Percentiles rank a stretch among this genome's conserved stretches.
Conservation (phyloP, 495 filamentous ascomycete genomes). For the Penicillium canariense region DNA sequence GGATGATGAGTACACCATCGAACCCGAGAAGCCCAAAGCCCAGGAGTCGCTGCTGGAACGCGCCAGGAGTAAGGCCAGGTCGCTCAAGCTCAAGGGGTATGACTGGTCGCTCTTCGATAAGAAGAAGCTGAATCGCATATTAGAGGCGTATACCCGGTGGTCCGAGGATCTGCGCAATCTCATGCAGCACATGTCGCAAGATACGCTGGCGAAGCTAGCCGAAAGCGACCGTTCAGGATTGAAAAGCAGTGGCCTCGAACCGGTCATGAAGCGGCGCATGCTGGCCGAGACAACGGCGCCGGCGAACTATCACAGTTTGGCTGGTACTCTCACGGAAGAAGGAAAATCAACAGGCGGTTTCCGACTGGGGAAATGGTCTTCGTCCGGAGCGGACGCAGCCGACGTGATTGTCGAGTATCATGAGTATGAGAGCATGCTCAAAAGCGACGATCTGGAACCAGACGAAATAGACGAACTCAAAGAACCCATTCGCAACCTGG, state of each 20-base stretch:
- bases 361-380: slow-evolving; percentile 15
- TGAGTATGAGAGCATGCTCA: slow-evolving; percentile 18
- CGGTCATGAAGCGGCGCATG: slow-evolving; percentile 16
- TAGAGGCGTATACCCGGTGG: slow-evolving; percentile 21
- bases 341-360: slow-evolving; percentile 8
- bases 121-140: slow-evolving; percentile 17
- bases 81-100: slow-evolving; percentile 19
- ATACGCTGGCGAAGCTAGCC: slow-evolving; percentile 7
- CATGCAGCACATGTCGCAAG: slow-evolving; percentile 24
- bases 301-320: slow-evolving; percentile 15
- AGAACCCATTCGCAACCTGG: slow-evolving; percentile 15
- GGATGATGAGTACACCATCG: slow-evolving; percentile 9
- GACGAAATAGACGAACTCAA: slow-evolving; percentile 18
- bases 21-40: slow-evolving; percentile 5
- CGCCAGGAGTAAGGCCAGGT: slow-evolving; percentile 17
- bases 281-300: slow-evolving; percentile 16
- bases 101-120: slow-evolving; percentile 29
- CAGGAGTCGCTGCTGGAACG: slow-evolving; percentile 16
- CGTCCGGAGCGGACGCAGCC: background rate
- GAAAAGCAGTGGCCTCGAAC: slow-evolving; percentile 19
- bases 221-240: slow-evolving; percentile 7
- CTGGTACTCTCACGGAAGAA: slow-evolving; percentile 17
- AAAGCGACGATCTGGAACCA: slow-evolving; percentile 16
- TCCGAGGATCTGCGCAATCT: slow-evolving; percentile 15
- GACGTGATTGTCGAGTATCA: slow-evolving; percentile 21